phyloP scores from a whole-genome alignment of 352 stramenopile species.

The Phytophthora pisi region DNA sequence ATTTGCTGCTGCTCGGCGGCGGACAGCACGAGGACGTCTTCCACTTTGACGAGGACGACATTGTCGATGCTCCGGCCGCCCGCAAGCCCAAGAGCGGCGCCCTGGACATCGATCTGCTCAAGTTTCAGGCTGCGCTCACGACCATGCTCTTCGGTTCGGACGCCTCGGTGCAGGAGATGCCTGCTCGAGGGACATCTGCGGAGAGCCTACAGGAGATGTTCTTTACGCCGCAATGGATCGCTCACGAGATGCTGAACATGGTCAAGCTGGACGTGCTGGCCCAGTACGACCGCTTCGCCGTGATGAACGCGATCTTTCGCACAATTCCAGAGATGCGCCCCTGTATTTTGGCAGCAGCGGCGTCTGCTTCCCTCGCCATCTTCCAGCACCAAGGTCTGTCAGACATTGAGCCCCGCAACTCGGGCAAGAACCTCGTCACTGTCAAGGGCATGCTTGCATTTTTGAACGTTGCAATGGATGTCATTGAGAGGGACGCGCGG shows the following conservation, averaged over 20 bases:
- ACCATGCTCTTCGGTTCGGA: slow-evolving; percentile 52
- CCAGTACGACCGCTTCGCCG: slow-evolving; percentile 69
- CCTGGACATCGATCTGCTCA: slow-evolving; percentile 63
- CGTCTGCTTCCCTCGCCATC: slow-evolving; percentile 59
- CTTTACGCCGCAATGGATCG: slow-evolving; percentile 59
- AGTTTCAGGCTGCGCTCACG: slow-evolving; percentile 62
- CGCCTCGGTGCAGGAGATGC: slow-evolving; percentile 26
- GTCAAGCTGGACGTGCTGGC: slow-evolving; percentile 62
- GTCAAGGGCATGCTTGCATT: slow-evolving; percentile 67
- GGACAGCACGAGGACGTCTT: slow-evolving; percentile 67
- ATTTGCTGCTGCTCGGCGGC: slow-evolving; percentile 63
- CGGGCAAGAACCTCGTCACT: slow-evolving; percentile 48
- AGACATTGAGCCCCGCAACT: slow-evolving; percentile 8
- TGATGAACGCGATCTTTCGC: slow-evolving; percentile 62
- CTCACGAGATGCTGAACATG: slow-evolving; percentile 45
- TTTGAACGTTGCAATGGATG: slow-evolving; percentile 50
- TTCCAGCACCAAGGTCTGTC: slow-evolving; percentile 61
- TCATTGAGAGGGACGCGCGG: slow-evolving; percentile 46
- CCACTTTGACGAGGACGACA: slow-evolving; percentile 75
- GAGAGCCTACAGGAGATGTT: slow-evolving; percentile 47
- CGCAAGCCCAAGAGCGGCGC: slow-evolving; percentile 23
- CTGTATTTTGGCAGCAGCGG: slow-evolving; percentile 43
- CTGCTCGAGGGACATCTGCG: slow-evolving; percentile 29
- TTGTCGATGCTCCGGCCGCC: slow-evolving; percentile 19
- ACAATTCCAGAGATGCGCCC: slow-evolving; percentile 39